These are phyloP conservation scores for Alliaria petiolata DNA, from an alignment of 345 rosid genomes.

Conservation along the genomic window DNA sequence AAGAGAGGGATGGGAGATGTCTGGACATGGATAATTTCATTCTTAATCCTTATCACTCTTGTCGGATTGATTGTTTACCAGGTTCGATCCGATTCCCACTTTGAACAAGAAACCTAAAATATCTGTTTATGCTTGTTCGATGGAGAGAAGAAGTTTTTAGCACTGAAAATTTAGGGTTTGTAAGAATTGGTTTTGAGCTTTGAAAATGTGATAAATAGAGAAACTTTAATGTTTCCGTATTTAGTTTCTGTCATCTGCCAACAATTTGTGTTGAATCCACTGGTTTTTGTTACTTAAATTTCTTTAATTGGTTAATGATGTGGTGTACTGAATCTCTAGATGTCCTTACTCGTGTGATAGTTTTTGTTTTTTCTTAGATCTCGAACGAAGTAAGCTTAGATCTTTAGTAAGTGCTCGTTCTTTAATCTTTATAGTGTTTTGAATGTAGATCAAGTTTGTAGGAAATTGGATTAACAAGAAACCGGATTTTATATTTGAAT, in stretches of 20 bases:
- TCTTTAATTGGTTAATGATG: background rate
- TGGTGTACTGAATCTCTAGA: too few relatives aligned
- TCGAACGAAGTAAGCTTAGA: too few relatives aligned
- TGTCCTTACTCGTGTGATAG: too few relatives aligned
- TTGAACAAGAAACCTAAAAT: too few relatives aligned
- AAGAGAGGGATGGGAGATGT: conserved; percentile 67
- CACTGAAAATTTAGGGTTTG: background rate
- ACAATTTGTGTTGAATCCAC: background rate
- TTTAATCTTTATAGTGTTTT: too few relatives aligned
- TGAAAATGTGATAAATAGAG: background rate
- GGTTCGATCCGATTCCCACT: conserved; percentile 36
- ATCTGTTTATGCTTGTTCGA: background rate
- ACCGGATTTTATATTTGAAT: too few relatives aligned
- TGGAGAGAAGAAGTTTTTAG: background rate
- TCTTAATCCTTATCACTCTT: conserved; percentile 64
- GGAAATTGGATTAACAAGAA: background rate
- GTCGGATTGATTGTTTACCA: conserved; percentile 64
- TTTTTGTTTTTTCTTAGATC: too few relatives aligned
- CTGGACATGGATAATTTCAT: conserved; percentile 65
- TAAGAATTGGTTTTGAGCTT: background rate
- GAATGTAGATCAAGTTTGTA: too few relatives aligned
- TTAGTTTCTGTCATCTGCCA: too few relatives aligned
- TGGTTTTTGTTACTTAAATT: too few relatives aligned
- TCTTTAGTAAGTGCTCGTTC: too few relatives aligned
- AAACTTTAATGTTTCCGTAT: conserved; percentile 7